Percentiles rank a stretch among this genome's conserved stretches.
phyloP scores from a whole-genome alignment of 345 rosid genomes.

The Linum lewisii region DNA sequence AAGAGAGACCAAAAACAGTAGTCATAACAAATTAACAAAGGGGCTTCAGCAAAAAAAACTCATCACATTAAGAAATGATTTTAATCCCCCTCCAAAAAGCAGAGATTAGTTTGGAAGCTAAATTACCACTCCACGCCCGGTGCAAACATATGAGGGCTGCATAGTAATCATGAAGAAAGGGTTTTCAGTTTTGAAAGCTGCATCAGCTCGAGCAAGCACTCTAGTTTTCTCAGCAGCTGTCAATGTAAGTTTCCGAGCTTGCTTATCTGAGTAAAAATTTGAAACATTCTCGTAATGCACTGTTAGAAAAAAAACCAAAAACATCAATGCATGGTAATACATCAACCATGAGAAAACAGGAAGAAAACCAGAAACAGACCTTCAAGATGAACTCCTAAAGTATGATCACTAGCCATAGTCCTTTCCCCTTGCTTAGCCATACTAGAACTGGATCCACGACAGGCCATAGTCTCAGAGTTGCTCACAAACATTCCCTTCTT shows the following conservation, averaged over 20 bases:
- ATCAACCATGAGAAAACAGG: not conserved
- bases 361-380: not conserved
- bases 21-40: no score
- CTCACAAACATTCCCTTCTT: not conserved
- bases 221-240: not conserved
- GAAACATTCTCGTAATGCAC: not conserved
- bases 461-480: not conserved
- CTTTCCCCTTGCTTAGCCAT: not conserved
- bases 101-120: not conserved
- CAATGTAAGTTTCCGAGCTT: not conserved
- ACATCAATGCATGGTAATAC: no score
- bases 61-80: not conserved
- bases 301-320: not conserved
- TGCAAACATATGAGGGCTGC: not conserved
- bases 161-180: constrained; percentile 12
- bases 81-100: not conserved
- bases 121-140: not conserved
- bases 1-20: not conserved
- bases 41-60: no score
- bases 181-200: constrained; percentile 9
- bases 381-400: no score
- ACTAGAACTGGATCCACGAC: not conserved
- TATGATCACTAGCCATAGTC: no score
- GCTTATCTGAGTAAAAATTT: not conserved
- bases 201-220: not conserved